Evolutionary conservation across 1,284 basidiomycete genomes (phyloP), one percentile per base, ranked within the genome.

Genomic region (Pterulicium gracile): DNA sequence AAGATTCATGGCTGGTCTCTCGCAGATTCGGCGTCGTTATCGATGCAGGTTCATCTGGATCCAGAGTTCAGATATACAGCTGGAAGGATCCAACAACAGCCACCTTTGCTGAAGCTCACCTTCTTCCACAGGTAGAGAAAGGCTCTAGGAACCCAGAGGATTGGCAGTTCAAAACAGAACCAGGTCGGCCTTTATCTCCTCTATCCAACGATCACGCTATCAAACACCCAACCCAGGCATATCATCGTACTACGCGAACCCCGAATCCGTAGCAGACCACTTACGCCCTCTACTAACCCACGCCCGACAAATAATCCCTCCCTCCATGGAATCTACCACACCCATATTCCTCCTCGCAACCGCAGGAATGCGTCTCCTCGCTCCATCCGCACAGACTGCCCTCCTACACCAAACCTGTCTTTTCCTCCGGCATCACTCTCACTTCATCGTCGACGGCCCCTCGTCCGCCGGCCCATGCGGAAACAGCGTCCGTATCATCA

Each of bases 41-140:
- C 61, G 95, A 99, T 70, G 95, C 95, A 56, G 95, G 95, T 52
- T 96, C 92, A 58, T 97, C 93, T 10, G 95, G 95, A 27, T 98
- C 94, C 3, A 75, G 96, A 43, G 73, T 98, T 42, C 94, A 96
- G 65, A 91, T 98, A 54, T 98, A 98, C 70, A 93, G 89, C 58
- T 98, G 95, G 95, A 81, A 77, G 52, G 88, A 97, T 61, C 81
- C 91, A 15, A 73, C 77, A 46, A 63, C 73, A 13, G 65, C 76
- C 18, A 62, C 66, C 3, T 53, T 69, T 44, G 65, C 70, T 35
- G 63, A 71, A 46, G 73, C 67, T 39, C 60, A 68, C 50, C 62
- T 65, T 14, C 65, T 98, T 20, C 92, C 91, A 19, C 79, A 79
- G 54, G 88, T 98, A 15, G 93, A 94, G 63, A 98, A 95, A 60